Conservation (phyloP, 208 protist genomes). For the Trypanosoma caninum region DNA sequence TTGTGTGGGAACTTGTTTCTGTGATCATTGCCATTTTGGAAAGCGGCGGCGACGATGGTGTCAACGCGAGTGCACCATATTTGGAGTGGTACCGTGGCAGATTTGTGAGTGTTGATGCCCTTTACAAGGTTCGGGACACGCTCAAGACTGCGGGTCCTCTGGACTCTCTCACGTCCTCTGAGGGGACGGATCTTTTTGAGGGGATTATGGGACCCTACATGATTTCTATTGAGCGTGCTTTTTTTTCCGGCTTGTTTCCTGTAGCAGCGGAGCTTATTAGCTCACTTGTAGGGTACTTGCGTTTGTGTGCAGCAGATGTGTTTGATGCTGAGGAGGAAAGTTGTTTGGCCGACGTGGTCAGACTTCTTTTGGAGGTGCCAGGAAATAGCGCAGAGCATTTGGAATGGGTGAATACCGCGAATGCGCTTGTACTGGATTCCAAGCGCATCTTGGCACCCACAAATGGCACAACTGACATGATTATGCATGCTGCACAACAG, state of each 20-base stretch:
- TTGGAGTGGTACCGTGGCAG: conserved; percentile 51
- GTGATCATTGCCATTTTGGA: conserved; percentile 42
- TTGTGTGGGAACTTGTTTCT: conserved; percentile 47
- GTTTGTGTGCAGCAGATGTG: conserved; percentile 22
- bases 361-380: conserved; percentile 35
- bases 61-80: conserved; percentile 46
- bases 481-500: conserved; percentile 27
- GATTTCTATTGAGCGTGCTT: conserved; percentile 46
- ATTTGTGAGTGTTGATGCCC: conserved; percentile 27
- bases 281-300: conserved; percentile 43
- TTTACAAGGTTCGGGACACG: conserved; percentile 26
- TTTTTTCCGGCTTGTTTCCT: conserved; percentile 57
- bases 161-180: neutral
- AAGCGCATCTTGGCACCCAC: conserved; percentile 31
- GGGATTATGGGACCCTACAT: conserved; percentile 44
- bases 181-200: conserved; percentile 26
- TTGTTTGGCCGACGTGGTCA: conserved; percentile 48
- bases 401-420: conserved; percentile 48
- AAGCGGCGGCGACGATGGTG: conserved; percentile 22
- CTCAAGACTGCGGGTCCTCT: conserved; percentile 20
- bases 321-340: conserved; percentile 64
- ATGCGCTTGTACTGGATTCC: conserved; percentile 44
- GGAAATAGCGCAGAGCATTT: conserved; percentile 8
- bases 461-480: neutral
- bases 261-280: conserved; percentile 51